These are phyloP conservation scores for Ascochyta lentis DNA, from an alignment of 2,329 filamentous ascomycete genomes.

Conservation along the genomic window DNA sequence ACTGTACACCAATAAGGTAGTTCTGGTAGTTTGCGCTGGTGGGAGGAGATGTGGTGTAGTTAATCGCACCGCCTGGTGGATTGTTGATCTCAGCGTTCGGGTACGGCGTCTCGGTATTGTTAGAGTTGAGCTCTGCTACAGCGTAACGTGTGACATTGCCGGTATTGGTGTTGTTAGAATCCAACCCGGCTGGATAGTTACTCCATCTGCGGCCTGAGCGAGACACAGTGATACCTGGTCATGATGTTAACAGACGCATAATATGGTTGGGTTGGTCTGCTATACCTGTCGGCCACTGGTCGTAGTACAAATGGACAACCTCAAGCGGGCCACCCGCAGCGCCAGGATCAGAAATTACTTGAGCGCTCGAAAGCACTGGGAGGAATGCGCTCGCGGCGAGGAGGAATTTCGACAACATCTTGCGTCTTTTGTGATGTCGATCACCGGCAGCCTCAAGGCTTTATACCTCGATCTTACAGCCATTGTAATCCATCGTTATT, in stretches of 20 bases:
- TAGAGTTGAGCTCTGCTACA: slow-evolving; percentile 55
- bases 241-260: background rate
- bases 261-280: background rate
- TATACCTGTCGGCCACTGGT: slow-evolving; percentile 56
- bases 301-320: slow-evolving; percentile 58
- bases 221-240: slow-evolving; percentile 59
- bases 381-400: slow-evolving; percentile 20
- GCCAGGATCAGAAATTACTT: slow-evolving; percentile 44
- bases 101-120: slow-evolving; percentile 54
- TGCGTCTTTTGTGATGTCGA: background rate
- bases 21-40: slow-evolving; percentile 56
- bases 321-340: slow-evolving; percentile 55
- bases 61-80: slow-evolving; percentile 59
- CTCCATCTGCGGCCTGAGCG: slow-evolving; percentile 59
- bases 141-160: slow-evolving; percentile 54
- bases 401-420: slow-evolving; percentile 6
- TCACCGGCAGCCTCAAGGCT: background rate
- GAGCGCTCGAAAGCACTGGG: slow-evolving; percentile 20
- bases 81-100: slow-evolving; percentile 55
- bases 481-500: background rate
- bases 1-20: slow-evolving; percentile 60
- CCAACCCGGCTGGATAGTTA: slow-evolving; percentile 60
- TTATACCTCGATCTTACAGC: background rate
- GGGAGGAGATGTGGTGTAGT: slow-evolving; percentile 57
- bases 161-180: slow-evolving; percentile 55